Conservation (phyloP, 371 early-diverging fungal genomes). For the Saksenaea oblongispora region DNA sequence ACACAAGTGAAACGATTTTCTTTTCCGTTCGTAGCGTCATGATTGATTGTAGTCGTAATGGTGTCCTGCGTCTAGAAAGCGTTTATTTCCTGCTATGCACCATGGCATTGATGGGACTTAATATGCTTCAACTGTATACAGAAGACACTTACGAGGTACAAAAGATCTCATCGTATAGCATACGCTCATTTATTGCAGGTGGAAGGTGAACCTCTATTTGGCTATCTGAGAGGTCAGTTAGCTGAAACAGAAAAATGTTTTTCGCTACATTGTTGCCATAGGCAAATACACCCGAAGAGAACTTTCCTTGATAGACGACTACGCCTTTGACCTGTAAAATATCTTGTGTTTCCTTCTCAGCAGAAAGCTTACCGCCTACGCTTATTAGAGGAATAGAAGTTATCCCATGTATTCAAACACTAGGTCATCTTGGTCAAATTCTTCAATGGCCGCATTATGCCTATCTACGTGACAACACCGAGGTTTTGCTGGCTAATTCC, state of each 20-base stretch:
- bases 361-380: background rate
- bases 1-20: background rate
- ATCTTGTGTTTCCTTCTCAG: background rate
- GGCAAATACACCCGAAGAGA: conserved; percentile 74
- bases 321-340: conserved; percentile 67
- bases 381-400: conserved; percentile 76
- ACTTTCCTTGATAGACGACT: conserved; percentile 72
- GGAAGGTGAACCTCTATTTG: conserved; percentile 83
- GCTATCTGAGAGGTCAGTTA: conserved; percentile 71
- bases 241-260: background rate
- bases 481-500: conserved; percentile 70
- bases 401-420: conserved; percentile 88
- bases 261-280: background rate
- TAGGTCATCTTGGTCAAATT: conserved; percentile 89
- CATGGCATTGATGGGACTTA: conserved; percentile 81
- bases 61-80: conserved; percentile 64
- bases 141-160: conserved; percentile 81
- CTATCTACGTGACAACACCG: conserved; percentile 75
- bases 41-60: conserved; percentile 87
- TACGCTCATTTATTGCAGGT: conserved; percentile 24
- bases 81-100: conserved; percentile 67
- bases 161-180: background rate
- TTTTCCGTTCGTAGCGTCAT: conserved; percentile 54
- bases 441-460: conserved; percentile 87
- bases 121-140: conserved; percentile 86